Percentiles rank a stretch among this genome's conserved stretches.
phyloP scores from a whole-genome alignment of 306 rosid genomes.

The Macrotyloma uniflorum region DNA sequence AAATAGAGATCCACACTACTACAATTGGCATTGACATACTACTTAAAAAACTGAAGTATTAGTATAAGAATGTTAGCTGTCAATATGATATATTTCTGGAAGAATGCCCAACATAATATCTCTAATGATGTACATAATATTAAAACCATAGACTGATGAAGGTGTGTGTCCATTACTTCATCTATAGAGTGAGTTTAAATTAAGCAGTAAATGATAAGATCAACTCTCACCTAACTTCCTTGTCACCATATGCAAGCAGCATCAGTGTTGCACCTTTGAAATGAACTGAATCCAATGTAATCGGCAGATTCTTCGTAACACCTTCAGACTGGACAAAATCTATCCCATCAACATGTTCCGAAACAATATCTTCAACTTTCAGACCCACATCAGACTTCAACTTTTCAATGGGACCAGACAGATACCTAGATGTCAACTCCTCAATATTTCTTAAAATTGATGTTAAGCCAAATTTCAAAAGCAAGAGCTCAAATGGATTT shows the following conservation, averaged over 20 bases:
- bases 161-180: constrained; percentile 12
- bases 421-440: constrained; percentile 47
- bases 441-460: constrained; percentile 51
- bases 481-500: constrained; percentile 49
- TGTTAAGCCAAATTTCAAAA: constrained; percentile 49
- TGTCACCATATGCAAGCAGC: constrained; percentile 95
- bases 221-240: constrained; percentile 77
- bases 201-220: constrained; percentile 36
- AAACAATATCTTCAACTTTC: constrained; percentile 60
- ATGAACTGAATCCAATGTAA: constrained; percentile 79
- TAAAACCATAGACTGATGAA: constrained; percentile 20
- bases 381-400: constrained; percentile 53
- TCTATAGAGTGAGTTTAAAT: constrained; percentile 30
- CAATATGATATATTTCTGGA: constrained; percentile 7
- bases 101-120: constrained; percentile 11
- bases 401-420: constrained; percentile 54
- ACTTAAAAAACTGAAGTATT: constrained; percentile 3
- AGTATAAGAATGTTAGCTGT: constrained; percentile 10
- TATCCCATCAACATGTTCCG: constrained; percentile 60
- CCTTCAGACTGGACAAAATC: constrained; percentile 61
- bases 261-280: constrained; percentile 82
- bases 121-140: background rate
- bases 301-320: constrained; percentile 58
- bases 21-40: constrained; percentile 18
- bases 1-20: background rate